Base-by-base conservation (phyloP, 2,329 filamentous ascomycete genomes). In the Phaeosphaeria sp. region DNA sequence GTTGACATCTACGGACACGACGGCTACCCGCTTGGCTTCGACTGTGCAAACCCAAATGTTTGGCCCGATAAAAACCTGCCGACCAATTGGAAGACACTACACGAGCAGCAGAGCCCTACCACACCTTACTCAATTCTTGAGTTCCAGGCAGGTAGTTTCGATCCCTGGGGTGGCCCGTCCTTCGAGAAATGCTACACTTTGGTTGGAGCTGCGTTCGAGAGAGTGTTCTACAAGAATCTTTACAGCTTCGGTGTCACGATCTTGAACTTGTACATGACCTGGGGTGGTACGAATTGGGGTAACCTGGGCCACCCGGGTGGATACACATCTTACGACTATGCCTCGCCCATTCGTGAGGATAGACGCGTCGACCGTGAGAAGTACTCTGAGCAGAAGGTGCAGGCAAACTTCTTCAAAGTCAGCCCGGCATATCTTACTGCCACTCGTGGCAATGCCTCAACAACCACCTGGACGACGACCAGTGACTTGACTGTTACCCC, bases 211-310 rank as follows among this genome's bases (percentile, higher is more conserved):
- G 89, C 93, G 64, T 92, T 92, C 60, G 87, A 90, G 59, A 81
- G 90, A 17, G 88, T 95, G 0, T 92, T 93, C 70, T 91, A 92
- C 75, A 94, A 93, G 81, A 91, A 92, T 64, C 82, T 87, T 51
- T 85, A 88, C 52, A 86, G 86, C 39, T 85, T 88, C 17, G 88
- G 87, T 0, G 84, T 88, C 2, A 87, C 85, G 0, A 85, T 94
- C 7, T 80, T 92, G 56, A 93, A 88, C 64, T 69, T 92, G 1
- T 93, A 93, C 73, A 93, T 93, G 91, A 88, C 84, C 0, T 91
- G 84, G 63, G 91, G 91, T 15, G 91, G 91, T 6, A 93, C 91
- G 0, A 95, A 94, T 71, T 94, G 91, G 91, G 91, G 91, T 0
- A 93, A 76, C 21, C 60, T 76, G 0, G 72, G 90, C 0, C 86